Evolutionary conservation across 2,329 filamentous ascomycete species (phyloP).

Genomic region (Neonectria coccinea): DNA sequence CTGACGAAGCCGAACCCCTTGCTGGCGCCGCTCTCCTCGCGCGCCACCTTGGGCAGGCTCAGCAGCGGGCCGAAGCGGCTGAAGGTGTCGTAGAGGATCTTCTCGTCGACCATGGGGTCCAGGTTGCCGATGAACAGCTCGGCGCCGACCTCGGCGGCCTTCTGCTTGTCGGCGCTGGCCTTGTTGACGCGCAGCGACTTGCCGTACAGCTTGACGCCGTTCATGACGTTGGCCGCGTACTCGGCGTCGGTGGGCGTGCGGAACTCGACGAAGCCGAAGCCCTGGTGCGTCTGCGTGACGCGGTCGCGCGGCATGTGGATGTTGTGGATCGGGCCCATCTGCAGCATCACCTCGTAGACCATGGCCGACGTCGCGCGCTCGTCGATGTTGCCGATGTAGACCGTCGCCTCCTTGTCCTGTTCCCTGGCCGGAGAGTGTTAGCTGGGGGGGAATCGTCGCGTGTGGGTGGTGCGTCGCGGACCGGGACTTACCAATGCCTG

Average conservation of each 20-base stretch:
- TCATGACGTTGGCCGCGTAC: constrained; percentile 97
- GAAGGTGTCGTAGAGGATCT: constrained; percentile 94
- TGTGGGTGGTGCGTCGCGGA: neutral
- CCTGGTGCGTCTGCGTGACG: constrained; percentile 95
- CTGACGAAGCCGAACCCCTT: constrained; percentile 98
- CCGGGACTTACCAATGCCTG: constrained; percentile 74
- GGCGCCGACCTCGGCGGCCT: constrained; percentile 91
- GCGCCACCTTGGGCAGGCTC: constrained; percentile 87
- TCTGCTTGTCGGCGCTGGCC: constrained; percentile 90
- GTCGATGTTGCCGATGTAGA: constrained; percentile 98
- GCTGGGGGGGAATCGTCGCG: constrained; percentile 8
- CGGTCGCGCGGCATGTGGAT: constrained; percentile 98
- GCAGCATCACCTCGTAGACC: constrained; percentile 98
- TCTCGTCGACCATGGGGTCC: constrained; percentile 94
- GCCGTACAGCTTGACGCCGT: constrained; percentile 90
- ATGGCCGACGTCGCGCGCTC: constrained; percentile 92
- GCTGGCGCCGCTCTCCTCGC: constrained; percentile 87
- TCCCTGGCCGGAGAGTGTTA: constrained; percentile 68
- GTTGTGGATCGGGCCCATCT: constrained; percentile 96
- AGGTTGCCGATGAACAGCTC: constrained; percentile 98
- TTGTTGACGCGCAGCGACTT: constrained; percentile 98
- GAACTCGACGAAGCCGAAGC: constrained; percentile 99
- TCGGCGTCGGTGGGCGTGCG: constrained; percentile 95
- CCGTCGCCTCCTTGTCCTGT: constrained; percentile 97
- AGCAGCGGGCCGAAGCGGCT: constrained; percentile 89